A percentile compares a stretch with the other conserved stretches of the same genome.
phyloP scores from a whole-genome alignment of 1,139 yeast genomes.

The Chernovozyma aurita region DNA sequence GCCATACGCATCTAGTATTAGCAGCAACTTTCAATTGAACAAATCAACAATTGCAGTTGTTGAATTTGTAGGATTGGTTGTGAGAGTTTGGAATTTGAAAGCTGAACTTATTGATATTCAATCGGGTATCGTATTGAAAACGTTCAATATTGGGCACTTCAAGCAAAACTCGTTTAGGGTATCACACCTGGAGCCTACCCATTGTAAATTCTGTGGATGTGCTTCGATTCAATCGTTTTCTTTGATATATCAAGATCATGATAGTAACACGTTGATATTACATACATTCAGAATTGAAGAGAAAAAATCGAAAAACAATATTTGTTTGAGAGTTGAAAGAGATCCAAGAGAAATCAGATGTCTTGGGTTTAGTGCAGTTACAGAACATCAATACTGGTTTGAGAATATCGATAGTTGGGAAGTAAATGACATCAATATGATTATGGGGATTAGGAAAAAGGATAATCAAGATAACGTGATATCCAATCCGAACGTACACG shows the following conservation, averaged over 20 bases:
- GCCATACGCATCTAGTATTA: too few species aligned
- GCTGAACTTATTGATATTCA: slow-evolving; percentile 75
- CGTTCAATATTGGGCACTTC: slow-evolving; percentile 58
- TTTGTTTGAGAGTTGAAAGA: slow-evolving; percentile 85
- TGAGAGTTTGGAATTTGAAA: slow-evolving; percentile 47
- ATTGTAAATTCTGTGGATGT: slow-evolving; percentile 88
- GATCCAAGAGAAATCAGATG: slow-evolving; percentile 90
- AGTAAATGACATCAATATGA: slow-evolving; percentile 68
- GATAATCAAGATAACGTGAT: slow-evolving; percentile 14
- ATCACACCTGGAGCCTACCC: slow-evolving; percentile 80
- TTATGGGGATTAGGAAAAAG: slow-evolving; percentile 64
- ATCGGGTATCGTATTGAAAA: slow-evolving; percentile 61
- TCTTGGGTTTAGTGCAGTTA: slow-evolving; percentile 72
- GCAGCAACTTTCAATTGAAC: slow-evolving; percentile 21
- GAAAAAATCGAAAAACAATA: slow-evolving; percentile 71
- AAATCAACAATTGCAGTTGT: slow-evolving; percentile 39
- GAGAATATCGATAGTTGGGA: slow-evolving; percentile 72
- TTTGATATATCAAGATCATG: slow-evolving; percentile 62
- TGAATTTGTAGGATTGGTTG: slow-evolving; percentile 68
- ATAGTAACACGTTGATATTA: slow-evolving; percentile 54
- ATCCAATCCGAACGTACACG: too few species aligned
- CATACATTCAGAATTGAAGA: slow-evolving; percentile 67
- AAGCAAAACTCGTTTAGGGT: slow-evolving; percentile 59
- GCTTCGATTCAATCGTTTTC: slow-evolving; percentile 73
- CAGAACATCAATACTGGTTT: slow-evolving; percentile 67